Evolutionary conservation across 768 basidiomycete species (phyloP).

Genomic region (Vararia minispora): DNA sequence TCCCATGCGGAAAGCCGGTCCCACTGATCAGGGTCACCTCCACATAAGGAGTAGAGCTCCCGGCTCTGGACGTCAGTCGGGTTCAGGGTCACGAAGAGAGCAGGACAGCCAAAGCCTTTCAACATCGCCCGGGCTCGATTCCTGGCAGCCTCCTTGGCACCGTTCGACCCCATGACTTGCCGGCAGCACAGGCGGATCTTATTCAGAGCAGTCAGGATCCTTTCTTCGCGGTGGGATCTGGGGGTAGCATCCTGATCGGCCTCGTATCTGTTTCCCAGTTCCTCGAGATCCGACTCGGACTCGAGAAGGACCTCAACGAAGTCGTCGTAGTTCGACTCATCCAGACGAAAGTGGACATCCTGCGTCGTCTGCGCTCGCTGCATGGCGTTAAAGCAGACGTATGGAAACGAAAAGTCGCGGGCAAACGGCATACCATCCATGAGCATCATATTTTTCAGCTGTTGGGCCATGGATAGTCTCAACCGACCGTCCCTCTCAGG

Average conservation of each 20-base stretch:
- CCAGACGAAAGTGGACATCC: not conserved
- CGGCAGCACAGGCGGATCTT: not conserved
- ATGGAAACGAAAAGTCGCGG: not conserved
- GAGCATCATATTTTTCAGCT: not conserved
- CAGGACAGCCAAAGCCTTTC: not conserved
- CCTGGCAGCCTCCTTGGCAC: not conserved
- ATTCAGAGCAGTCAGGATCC: not conserved
- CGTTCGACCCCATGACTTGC: not conserved
- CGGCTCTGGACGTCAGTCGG: conserved; percentile 33
- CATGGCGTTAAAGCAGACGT: not conserved
- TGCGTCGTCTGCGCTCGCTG: not conserved
- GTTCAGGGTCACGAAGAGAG: conserved; percentile 16
- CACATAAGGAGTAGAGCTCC: conserved; percentile 27
- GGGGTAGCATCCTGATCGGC: not conserved
- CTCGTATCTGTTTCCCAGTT: not conserved
- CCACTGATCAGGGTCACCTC: conserved; percentile 26
- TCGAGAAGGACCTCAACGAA: not conserved
- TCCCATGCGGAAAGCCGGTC: conserved; percentile 17
- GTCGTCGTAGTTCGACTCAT: not conserved
- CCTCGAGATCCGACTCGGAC: not conserved
- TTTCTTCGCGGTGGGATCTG: not conserved
- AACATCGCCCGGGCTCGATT: not conserved
- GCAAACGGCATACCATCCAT: not conserved
- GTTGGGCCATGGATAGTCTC: not conserved
- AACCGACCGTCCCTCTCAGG: not conserved